Conservation (phyloP, 495 filamentous ascomycete genomes). For the Xylaria castorea region DNA sequence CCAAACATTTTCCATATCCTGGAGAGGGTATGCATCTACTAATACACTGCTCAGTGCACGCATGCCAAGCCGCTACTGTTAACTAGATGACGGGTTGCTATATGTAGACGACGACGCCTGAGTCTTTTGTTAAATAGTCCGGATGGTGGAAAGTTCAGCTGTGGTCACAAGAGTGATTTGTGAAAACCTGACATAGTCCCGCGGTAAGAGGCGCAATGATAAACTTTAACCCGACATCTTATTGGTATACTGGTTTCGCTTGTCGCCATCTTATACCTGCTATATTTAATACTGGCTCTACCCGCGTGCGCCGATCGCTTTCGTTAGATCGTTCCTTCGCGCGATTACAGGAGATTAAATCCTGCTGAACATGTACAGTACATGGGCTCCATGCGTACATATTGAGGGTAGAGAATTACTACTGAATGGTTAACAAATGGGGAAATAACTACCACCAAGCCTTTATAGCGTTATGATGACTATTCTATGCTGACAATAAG, state of each 20-base stretch:
- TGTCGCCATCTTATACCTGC: background rate
- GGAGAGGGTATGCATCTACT: background rate
- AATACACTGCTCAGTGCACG: background rate
- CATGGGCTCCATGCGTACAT: background rate
- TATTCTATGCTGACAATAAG: slow-evolving; percentile 16
- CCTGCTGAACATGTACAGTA: slow-evolving; percentile 2
- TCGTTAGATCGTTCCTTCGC: slow-evolving; percentile 15
- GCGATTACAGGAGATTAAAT: slow-evolving; percentile 4
- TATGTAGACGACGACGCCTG: background rate
- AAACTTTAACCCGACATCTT: background rate
- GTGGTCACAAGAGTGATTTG: background rate
- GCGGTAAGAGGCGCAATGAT: background rate
- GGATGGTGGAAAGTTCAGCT: background rate
- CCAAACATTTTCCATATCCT: background rate
- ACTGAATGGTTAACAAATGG: slow-evolving; percentile 1
- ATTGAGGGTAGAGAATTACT: background rate
- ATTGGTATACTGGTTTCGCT: background rate
- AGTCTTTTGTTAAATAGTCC: background rate
- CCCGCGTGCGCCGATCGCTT: background rate
- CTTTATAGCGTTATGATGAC: slow-evolving; percentile 16
- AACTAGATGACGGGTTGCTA: background rate
- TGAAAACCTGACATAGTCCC: background rate
- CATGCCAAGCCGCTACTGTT: slow-evolving; percentile 7
- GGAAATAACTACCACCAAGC: slow-evolving; percentile 3
- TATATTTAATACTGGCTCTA: background rate